Evolutionary conservation across 257 asterid species (phyloP).

Genomic region (Handroanthus guayacan): DNA sequence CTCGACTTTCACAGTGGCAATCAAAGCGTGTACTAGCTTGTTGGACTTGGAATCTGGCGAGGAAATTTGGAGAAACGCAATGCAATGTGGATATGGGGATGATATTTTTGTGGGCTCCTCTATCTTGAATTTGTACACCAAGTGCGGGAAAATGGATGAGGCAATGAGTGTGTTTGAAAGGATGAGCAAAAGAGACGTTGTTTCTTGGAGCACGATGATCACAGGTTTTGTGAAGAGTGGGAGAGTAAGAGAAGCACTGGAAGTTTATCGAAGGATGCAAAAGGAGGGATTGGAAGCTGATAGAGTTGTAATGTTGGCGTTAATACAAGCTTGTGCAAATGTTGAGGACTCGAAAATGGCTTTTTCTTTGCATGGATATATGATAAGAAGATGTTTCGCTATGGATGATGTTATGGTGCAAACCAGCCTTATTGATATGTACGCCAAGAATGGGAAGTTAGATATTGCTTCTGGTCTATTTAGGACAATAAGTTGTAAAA

Average conservation of each 20-base stretch:
- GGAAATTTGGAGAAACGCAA: slow-evolving; percentile 56
- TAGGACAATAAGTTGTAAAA: slow-evolving; percentile 48
- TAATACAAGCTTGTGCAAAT: slow-evolving; percentile 68
- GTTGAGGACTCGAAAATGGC: slow-evolving; percentile 58
- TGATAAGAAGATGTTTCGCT: slow-evolving; percentile 52
- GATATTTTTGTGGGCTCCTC: slow-evolving; percentile 81
- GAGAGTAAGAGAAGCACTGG: slow-evolving; percentile 54
- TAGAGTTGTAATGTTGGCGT: slow-evolving; percentile 63
- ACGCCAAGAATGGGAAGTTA: slow-evolving; percentile 70
- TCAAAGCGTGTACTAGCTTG: slow-evolving; percentile 73
- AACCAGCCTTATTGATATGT: slow-evolving; percentile 82
- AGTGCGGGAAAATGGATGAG: slow-evolving; percentile 67
- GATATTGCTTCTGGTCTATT: slow-evolving; percentile 57
- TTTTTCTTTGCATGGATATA: slow-evolving; percentile 70
- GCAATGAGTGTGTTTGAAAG: slow-evolving; percentile 62
- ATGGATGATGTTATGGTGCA: slow-evolving; percentile 57
- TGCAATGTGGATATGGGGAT: slow-evolving; percentile 57
- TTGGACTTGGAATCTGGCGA: slow-evolving; percentile 62
- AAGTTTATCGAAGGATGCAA: slow-evolving; percentile 56
- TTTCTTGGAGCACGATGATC: slow-evolving; percentile 79
- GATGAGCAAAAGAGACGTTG: slow-evolving; percentile 64
- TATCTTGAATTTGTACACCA: slow-evolving; percentile 60
- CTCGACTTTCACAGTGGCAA: slow-evolving; percentile 78
- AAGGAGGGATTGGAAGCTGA: slow-evolving; percentile 68
- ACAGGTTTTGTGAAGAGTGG: slow-evolving; percentile 67